phyloP scores from a whole-genome alignment of 305 asterid species.

The Rubia peregrina region DNA sequence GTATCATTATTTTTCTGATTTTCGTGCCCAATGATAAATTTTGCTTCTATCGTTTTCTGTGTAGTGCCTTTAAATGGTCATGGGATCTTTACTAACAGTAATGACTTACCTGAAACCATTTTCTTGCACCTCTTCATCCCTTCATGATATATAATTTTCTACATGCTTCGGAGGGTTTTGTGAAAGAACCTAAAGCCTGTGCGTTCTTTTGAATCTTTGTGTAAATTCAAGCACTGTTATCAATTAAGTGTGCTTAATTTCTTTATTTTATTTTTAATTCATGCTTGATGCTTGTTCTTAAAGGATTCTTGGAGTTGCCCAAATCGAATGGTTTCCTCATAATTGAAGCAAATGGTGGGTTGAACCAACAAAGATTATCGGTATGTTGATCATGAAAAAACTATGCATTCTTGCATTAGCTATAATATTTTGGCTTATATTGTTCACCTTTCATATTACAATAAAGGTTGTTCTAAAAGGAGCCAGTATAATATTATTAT shows the following conservation, averaged over 20 bases:
- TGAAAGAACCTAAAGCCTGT: background rate
- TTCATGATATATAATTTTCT: slow-evolving; percentile 6
- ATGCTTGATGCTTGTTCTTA: slow-evolving; percentile 22
- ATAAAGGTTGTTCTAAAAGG: background rate
- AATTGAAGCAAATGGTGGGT: slow-evolving; percentile 97
- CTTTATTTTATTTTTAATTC: slow-evolving; percentile 1
- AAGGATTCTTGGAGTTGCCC: slow-evolving; percentile 55
- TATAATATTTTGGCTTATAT: background rate
- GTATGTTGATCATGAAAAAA: slow-evolving; percentile 42
- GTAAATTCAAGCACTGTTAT: background rate
- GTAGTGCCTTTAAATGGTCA: background rate
- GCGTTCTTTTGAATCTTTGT: background rate
- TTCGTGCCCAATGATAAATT: too few relatives aligned
- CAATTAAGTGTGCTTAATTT: slow-evolving; percentile 10
- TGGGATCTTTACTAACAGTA: background rate
- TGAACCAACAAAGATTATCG: slow-evolving; percentile 96
- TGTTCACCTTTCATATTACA: background rate
- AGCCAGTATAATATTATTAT: background rate
- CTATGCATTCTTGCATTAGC: background rate
- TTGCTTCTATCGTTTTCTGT: background rate
- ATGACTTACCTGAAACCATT: background rate
- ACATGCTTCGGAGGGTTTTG: background rate
- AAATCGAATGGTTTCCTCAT: slow-evolving; percentile 80
- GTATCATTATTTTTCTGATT: background rate
- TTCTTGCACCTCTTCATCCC: background rate